phyloP scores from a whole-genome alignment of 1,284 basidiomycete genomes.

The Rhodotorula mucilaginosa region DNA sequence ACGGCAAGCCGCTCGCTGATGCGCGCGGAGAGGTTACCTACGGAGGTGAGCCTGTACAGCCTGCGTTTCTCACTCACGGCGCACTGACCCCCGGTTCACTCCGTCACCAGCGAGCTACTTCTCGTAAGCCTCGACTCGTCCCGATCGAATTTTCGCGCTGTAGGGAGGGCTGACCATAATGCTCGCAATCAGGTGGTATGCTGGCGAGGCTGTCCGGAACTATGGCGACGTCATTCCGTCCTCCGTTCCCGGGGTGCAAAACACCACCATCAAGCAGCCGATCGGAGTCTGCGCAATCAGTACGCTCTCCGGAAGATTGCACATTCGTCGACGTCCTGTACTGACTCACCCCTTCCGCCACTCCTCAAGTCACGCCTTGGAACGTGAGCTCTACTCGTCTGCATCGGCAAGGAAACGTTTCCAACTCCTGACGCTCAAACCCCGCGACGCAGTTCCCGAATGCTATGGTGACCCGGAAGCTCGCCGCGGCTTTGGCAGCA shows the following conservation, averaged over 20 bases:
- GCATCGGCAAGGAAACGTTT: background rate
- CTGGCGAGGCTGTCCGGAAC: slow-evolving; percentile 80
- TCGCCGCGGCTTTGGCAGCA: slow-evolving; percentile 78
- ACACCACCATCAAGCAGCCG: slow-evolving; percentile 83
- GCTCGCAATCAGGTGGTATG: slow-evolving; percentile 51
- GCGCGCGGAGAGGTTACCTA: slow-evolving; percentile 55
- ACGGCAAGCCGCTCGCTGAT: slow-evolving; percentile 82
- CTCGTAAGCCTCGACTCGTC: slow-evolving; percentile 10
- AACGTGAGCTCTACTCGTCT: slow-evolving; percentile 14
- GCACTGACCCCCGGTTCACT: background rate
- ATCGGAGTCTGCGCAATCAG: slow-evolving; percentile 43
- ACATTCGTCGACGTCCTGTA: background rate
- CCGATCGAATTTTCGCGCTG: too few relatives aligned
- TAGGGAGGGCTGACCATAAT: too few relatives aligned
- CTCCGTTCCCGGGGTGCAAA: slow-evolving; percentile 67
- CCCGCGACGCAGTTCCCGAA: slow-evolving; percentile 76
- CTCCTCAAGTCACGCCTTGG: slow-evolving; percentile 37
- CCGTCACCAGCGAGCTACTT: slow-evolving; percentile 23
- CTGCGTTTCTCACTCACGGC: too few relatives aligned
- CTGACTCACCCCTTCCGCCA: background rate
- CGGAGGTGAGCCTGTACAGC: slow-evolving; percentile 17
- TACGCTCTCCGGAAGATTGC: slow-evolving; percentile 7
- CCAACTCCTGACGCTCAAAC: background rate
- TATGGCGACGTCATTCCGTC: slow-evolving; percentile 74
- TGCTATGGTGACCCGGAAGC: slow-evolving; percentile 87